These are phyloP conservation scores for Geopyxis carbonaria DNA, from an alignment of 495 filamentous ascomycete genomes.

Conservation along the genomic window DNA sequence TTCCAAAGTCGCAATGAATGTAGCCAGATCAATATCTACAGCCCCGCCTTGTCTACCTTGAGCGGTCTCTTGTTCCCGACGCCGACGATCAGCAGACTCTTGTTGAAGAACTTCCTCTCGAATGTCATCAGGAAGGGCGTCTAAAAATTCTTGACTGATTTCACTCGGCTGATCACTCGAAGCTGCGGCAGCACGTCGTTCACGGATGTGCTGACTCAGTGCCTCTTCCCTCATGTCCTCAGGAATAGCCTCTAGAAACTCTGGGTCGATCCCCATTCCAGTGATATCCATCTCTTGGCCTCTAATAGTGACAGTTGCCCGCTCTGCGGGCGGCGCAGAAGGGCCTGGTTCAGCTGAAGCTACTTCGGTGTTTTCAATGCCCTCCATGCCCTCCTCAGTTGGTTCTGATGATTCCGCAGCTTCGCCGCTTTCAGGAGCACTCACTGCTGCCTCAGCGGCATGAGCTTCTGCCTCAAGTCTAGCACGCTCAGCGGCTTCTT, in stretches of 20 bases:
- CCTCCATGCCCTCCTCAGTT: conserved; percentile 53
- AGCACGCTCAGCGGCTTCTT: conserved; percentile 34
- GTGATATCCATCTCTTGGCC: conserved; percentile 82
- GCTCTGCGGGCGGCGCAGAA: conserved; percentile 35
- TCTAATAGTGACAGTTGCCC: conserved; percentile 62
- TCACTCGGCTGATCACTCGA: conserved; percentile 70
- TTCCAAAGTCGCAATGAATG: conserved; percentile 80
- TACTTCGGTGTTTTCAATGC: conserved; percentile 46
- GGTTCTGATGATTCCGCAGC: conserved; percentile 28
- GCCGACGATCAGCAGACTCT: conserved; percentile 74
- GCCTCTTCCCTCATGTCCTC: conserved; percentile 94
- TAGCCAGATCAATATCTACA: conserved; percentile 87
- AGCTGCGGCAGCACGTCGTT: conserved; percentile 52
- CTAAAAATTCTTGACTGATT: conserved; percentile 85
- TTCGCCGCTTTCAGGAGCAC: conserved; percentile 33
- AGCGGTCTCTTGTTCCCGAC: conserved; percentile 63
- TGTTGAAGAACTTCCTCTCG: conserved; percentile 77
- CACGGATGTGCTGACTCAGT: conserved; percentile 67
- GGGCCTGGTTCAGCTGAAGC: conserved; percentile 31
- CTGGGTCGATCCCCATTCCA: conserved; percentile 78
- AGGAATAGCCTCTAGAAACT: conserved; percentile 82
- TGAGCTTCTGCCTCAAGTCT: conserved; percentile 23
- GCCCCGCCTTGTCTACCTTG: conserved; percentile 41
- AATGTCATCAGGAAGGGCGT: conserved; percentile 79
- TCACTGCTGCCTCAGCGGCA: conserved; percentile 22